Percentiles rank a stretch among this genome's conserved stretches.
Conservation (phyloP, 2,329 filamentous ascomycete species). For the Cercospora berteroae region DNA sequence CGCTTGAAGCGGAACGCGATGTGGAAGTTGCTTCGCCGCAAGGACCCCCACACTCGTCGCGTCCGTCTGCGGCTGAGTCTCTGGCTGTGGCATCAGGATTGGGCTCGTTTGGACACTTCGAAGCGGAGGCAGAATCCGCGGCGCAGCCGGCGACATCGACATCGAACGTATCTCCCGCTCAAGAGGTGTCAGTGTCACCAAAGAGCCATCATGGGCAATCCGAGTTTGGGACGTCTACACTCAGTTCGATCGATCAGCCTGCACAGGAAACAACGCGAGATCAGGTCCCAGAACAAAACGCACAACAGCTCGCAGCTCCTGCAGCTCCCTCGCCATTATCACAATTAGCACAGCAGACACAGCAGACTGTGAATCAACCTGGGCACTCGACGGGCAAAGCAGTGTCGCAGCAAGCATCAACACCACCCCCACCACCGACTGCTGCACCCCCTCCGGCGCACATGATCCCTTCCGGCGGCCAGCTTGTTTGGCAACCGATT, state of each 20-base stretch:
- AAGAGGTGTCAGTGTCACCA: neutral
- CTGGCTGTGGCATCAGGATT: neutral
- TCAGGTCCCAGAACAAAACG: neutral
- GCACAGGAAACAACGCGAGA: neutral
- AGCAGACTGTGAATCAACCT: neutral
- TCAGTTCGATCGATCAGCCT: neutral
- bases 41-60: neutral
- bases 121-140: neutral
- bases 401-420: neutral
- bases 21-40: neutral
- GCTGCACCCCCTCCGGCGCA: neutral
- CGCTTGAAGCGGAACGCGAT: neutral
- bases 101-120: constrained; percentile 7
- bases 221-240: neutral
- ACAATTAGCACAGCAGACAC: constrained; percentile 1
- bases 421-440: neutral
- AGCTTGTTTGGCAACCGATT: constrained; percentile 10
- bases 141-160: neutral
- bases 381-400: neutral
- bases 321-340: neutral
- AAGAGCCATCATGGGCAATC: neutral
- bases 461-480: neutral
- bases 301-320: neutral
- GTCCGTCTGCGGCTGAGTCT: neutral
- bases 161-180: neutral